Evolutionary conservation across 192 early-diverging fungal genomes (phyloP).

Genomic region (Coemansia guatemalensis): DNA sequence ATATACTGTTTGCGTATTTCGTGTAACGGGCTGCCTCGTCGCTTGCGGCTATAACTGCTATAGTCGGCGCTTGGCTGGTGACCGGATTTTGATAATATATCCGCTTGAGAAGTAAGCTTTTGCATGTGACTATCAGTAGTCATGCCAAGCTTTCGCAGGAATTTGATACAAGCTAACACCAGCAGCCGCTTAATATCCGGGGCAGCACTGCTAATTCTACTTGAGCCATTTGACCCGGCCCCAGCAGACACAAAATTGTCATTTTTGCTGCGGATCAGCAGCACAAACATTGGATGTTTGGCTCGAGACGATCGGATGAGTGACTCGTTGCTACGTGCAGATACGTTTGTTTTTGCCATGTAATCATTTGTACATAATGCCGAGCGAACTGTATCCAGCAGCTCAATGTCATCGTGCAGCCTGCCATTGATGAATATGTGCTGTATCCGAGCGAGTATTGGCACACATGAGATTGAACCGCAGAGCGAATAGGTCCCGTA

Average conservation of each 20-base stretch:
- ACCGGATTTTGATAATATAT: background rate
- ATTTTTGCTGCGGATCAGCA: slow-evolving; percentile 12
- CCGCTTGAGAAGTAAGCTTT: slow-evolving; percentile 2
- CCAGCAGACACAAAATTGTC: background rate
- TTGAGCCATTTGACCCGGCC: background rate
- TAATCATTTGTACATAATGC: slow-evolving; percentile 19
- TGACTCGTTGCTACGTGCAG: background rate
- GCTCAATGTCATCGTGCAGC: slow-evolving; percentile 13
- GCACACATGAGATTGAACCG: slow-evolving; percentile 37
- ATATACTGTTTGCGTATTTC: background rate
- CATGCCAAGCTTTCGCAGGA: slow-evolving; percentile 34
- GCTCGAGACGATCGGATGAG: slow-evolving; percentile 1
- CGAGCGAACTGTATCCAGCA: slow-evolving; percentile 15
- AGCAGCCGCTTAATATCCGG: slow-evolving; percentile 26
- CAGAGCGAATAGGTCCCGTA: slow-evolving; percentile 15
- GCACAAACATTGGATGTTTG: slow-evolving; percentile 32
- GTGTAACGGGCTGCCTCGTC: background rate
- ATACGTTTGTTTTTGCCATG: slow-evolving; percentile 5
- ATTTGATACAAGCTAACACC: slow-evolving; percentile 38
- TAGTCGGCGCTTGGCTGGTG: background rate
- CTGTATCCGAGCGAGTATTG: slow-evolving; percentile 28
- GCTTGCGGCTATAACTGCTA: background rate
- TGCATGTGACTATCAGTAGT: slow-evolving; percentile 38
- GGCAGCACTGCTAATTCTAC: background rate
- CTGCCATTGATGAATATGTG: slow-evolving; percentile 27